Conservation (phyloP, 495 filamentous ascomycete genomes). For the Aspergillus olivimuriae region DNA sequence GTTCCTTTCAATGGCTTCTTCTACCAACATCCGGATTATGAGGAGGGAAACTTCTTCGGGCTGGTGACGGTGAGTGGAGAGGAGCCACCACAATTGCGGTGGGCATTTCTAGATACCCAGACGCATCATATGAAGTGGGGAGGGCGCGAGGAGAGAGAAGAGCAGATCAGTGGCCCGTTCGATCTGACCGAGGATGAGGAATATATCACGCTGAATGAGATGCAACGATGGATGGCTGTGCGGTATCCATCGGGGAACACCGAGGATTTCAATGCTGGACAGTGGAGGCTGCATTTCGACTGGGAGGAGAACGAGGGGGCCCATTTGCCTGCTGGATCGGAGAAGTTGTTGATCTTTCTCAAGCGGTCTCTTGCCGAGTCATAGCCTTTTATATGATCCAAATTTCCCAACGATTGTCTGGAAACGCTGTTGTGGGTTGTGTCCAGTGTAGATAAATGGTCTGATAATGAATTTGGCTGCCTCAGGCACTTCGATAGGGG, state of each 20-base stretch:
- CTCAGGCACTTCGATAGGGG: no score
- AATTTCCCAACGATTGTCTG: no score
- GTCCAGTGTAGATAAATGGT: no score
- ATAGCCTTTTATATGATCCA: no score
- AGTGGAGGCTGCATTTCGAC: constrained; percentile 26
- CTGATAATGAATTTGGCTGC: no score
- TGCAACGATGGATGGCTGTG: constrained; percentile 22
- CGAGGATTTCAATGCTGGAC: constrained; percentile 10
- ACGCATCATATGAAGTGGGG: constrained; percentile 25
- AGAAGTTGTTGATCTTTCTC: constrained; percentile 19
- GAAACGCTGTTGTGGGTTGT: no score
- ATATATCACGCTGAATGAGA: constrained; percentile 20
- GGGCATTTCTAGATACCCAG: constrained; percentile 20
- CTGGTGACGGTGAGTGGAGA: constrained; percentile 22
- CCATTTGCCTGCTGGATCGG: constrained; percentile 16
- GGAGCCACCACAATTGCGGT: constrained; percentile 19
- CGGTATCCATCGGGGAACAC: no score
- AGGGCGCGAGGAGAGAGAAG: constrained; percentile 18
- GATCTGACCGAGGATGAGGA: constrained; percentile 23
- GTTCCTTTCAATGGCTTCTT: constrained; percentile 22
- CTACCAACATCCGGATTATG: constrained; percentile 20
- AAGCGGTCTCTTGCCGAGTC: constrained; percentile 19
- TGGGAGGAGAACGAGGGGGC: constrained; percentile 22
- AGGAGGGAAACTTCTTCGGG: constrained; percentile 17
- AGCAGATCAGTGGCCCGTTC: constrained; percentile 23